Evolutionary conservation across 805 yeast genomes (phyloP).

Genomic region (Saccharomycopsis olivae): DNA sequence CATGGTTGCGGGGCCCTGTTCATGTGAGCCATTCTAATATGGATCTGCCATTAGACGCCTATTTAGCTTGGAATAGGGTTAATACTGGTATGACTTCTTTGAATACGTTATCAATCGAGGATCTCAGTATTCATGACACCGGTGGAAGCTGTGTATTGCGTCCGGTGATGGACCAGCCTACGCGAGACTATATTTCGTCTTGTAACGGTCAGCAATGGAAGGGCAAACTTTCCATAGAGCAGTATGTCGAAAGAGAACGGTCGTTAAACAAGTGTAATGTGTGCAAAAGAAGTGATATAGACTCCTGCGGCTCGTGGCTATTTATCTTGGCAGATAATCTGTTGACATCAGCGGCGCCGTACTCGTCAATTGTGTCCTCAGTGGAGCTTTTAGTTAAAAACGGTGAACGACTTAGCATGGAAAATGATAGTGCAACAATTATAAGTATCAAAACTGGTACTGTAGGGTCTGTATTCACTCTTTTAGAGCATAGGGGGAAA

Average conservation of each 20-base stretch:
- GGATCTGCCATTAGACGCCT: too few species aligned
- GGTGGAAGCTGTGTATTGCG: too few species aligned
- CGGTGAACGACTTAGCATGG: slow-evolving; percentile 19
- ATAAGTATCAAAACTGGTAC: slow-evolving; percentile 28
- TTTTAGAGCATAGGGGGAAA: slow-evolving; percentile 35
- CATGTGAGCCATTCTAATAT: too few species aligned
- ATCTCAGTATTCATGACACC: too few species aligned
- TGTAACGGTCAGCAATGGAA: not conserved
- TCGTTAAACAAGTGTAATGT: not conserved
- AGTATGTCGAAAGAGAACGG: slow-evolving; percentile 7
- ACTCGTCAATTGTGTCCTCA: slow-evolving; percentile 29
- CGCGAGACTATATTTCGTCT: not conserved
- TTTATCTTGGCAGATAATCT: slow-evolving; percentile 23
- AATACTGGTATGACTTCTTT: too few species aligned
- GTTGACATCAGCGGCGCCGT: slow-evolving; percentile 16
- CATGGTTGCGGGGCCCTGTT: too few species aligned
- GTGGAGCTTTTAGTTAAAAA: slow-evolving; percentile 32
- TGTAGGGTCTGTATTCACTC: slow-evolving; percentile 53
- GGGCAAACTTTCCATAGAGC: not conserved
- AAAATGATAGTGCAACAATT: slow-evolving; percentile 22
- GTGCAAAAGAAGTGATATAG: not conserved
- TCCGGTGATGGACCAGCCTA: too few species aligned
- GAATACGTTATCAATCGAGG: too few species aligned
- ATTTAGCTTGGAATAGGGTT: too few species aligned
- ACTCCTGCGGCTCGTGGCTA: slow-evolving; percentile 3